Evolutionary conservation across 805 yeast species (phyloP), one percentile per base, ranked within the genome.

Genomic region (Ogataea corticis): DNA sequence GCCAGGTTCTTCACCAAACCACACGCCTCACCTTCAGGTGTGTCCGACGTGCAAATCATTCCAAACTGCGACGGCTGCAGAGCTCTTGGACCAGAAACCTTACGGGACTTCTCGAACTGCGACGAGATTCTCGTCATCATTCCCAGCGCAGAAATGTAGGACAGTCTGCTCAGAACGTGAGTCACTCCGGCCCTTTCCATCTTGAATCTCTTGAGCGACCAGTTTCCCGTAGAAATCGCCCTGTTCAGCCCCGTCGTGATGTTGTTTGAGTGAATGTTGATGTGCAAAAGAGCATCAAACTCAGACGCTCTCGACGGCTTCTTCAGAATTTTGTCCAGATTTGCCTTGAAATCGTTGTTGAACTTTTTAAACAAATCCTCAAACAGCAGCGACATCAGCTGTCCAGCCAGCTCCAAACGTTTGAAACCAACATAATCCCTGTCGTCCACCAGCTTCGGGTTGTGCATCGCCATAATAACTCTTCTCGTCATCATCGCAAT

Each of bases 121-220:
- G 98, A 92, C 6, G 97, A 88, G 43, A 94, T 94, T 72, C 99
- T 85, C 11, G 99, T 94, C 99, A 94, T 94, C 99, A 94, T 94
- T 59, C 99, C 99, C 49, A 94, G 71, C 0, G 99, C 99, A 7
- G 96, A 84, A 37, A 94, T 92, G 65, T 89, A 94, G 16, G 96
- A 87, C 47, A 94, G 71, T 61, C 99, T 79, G 48, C 96, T 85
- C 45, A 94, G 73, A 32, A 94, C 97, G 65, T 94, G 99, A 3
- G 99, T 94, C 42, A 94, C 99, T 70, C 99, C 99, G 0, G 99
- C 99, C 50, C 99, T 80, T 70, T 94, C 99, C 99, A 94, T 94
- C 83, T 91, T 92, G 75, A 94, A 94, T 72, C 99, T 86, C 70
- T 94, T 94, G 62, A 94, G 76, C 2, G 97, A 89, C 99, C 99